Conservation (phyloP, 352 stramenopile genomes). For the Globisporangium yorkense region DNA sequence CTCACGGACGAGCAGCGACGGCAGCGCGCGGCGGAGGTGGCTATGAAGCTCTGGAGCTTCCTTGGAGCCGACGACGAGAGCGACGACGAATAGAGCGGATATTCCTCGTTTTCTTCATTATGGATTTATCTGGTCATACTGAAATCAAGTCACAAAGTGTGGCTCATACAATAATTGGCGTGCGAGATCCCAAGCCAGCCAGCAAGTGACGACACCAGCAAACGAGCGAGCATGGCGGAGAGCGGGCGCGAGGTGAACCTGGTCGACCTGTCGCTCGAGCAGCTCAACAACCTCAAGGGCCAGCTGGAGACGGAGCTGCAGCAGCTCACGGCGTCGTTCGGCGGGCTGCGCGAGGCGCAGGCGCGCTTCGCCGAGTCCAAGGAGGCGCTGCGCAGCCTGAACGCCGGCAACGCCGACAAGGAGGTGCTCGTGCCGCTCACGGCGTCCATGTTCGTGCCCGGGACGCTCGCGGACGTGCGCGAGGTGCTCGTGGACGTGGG, state of each 20-base stretch:
- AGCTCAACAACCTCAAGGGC: constrained; percentile 90
- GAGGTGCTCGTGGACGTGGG: constrained; percentile 93
- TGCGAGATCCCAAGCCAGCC: background rate
- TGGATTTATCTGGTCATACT: background rate
- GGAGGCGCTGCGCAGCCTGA: constrained; percentile 57
- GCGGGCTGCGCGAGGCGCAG: constrained; percentile 64
- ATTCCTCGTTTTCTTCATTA: background rate
- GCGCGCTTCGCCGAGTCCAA: constrained; percentile 79
- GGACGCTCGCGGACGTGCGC: constrained; percentile 79
- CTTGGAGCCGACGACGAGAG: constrained; percentile 41
- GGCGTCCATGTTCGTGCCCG: constrained; percentile 93
- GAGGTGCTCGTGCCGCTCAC: constrained; percentile 93
- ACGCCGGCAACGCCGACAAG: constrained; percentile 52
- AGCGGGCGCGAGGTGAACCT: constrained; percentile 56
- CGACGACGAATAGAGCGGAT: constrained; percentile 6
- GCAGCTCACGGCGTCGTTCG: constrained; percentile 68
- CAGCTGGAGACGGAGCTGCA: constrained; percentile 85
- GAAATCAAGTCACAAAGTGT: background rate
- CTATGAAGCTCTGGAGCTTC: constrained; percentile 72
- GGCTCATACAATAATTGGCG: background rate
- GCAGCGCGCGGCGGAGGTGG: constrained; percentile 61
- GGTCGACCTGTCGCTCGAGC: constrained; percentile 88
- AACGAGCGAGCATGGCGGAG: constrained; percentile 32
- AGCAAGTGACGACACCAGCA: constrained; percentile 5
- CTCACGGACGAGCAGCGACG: constrained; percentile 61